Base-by-base conservation (phyloP, 164 flowering plant genomes). In the Vitis vinifera region DNA sequence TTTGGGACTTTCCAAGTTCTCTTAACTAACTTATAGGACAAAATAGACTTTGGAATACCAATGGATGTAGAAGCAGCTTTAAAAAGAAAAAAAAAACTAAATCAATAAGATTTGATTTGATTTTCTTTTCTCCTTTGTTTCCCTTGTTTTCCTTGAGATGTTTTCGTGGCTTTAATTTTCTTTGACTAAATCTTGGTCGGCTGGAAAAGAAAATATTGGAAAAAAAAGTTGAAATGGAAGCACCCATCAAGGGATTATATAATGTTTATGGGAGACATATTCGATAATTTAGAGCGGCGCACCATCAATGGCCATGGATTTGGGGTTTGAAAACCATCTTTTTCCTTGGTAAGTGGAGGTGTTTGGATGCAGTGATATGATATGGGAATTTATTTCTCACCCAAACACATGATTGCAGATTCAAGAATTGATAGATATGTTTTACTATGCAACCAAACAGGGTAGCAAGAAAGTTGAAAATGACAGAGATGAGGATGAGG, bases 141-240 rank as follows among this genome's bases (percentile, higher is more conserved):
- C 27, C 48, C 13, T 61, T 48, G 57, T 44, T 30, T 15, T 17
- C 6, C n/a, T 4, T 67, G 52, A 37, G 44, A 37, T 37, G 44
- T 37, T 69, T 69, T 51, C 27, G 52, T 49, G 3, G 31, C 69
- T 70, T 68, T 61, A 62, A 5, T 71, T 30, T 61, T 68, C 60
- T 67, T 23, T 78, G 77, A 74, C 80, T 67, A 67, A 23, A 9
- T 58, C 51, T 62, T 77, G 76, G 73, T 66, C 80, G 68, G 71
- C 76, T 55, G 62, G 47, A 48, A 61, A 66, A 49, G 52, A 69
- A 57, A 69, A 55, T 56, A 67, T 3, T 8, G 6, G 55, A 31
- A 58, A 48, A 50, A 60, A 44, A 73, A 14, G 59, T 55, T 30
- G 15, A 60, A 44, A 61, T 16, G 51, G 67, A 59, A n/a, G 51